Evolutionary conservation across 768 basidiomycete species (phyloP), one percentile per base, ranked within the genome.

Genomic region (Tylopilus rubrobrunneus): DNA sequence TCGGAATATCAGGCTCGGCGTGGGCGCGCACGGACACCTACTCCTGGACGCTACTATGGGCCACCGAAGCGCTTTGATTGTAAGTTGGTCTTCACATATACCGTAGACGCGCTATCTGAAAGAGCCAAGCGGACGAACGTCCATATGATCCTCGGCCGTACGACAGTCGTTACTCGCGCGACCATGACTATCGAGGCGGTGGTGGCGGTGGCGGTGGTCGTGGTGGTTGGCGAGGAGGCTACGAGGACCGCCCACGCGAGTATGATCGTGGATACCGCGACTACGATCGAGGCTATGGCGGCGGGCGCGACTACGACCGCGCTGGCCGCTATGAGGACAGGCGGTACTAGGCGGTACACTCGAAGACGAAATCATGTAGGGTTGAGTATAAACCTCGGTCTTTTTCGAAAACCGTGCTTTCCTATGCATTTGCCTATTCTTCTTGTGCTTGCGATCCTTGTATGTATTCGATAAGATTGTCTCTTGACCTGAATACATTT

Each of bases 41-140:
- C 96, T 7, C 96, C 96, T 4, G 96, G 96, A 27, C 76, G 88
- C 49, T 99, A 99, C 80, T 92, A 90, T 57, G 95, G 93, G 0
- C 92, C 93, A 45, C 91, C 93, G 42, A 93, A 95, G 74, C 80
- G 89, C 37, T 73, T 76, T 55, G 85, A 87, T 56, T 69, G 86
- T 86, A 62, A 54, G 80, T 70, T 29, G 47, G 15, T n/a, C 25
- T 48, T 21, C 54, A 25, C n/a, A n/a, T 51, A 48, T 55, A 10
- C 11, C 36, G 7, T 36, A 17, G 12, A 31, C 6, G n/a, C 14
- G 14, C 19, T 6, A 29, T 12, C 43, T 62, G 12, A 57, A 25
- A 36, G 46, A 28, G 21, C 25, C 45, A 48, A 29, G 62, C 65
- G 85, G 92, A 81, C 58, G 90, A 93, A 66, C 83, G 92, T 31